These are phyloP conservation scores for Calonectria naviculata DNA, from an alignment of 2,329 filamentous ascomycete genomes.

Conservation along the genomic window DNA sequence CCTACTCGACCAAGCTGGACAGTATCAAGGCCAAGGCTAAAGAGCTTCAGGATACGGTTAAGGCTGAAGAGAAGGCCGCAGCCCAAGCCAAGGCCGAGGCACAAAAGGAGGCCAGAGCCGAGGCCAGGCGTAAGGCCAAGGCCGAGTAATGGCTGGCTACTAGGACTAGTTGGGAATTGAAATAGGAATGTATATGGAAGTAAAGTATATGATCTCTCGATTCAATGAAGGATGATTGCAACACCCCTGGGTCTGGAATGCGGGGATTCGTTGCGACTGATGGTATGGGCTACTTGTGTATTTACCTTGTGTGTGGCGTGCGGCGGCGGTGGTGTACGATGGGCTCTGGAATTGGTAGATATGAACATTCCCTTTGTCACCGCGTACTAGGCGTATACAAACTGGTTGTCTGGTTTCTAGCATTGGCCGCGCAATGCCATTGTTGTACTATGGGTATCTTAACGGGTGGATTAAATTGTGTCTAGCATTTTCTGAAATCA, in stretches of 20 bases:
- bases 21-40: constrained; percentile 46
- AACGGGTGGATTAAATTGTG: neutral
- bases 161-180: neutral
- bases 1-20: constrained; percentile 32
- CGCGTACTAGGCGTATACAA: constrained; percentile 10
- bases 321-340: constrained; percentile 10
- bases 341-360: constrained; percentile 11
- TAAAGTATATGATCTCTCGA: neutral
- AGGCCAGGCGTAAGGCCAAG: neutral
- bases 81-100: neutral
- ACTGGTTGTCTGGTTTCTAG: constrained; percentile 17
- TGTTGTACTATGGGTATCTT: neutral
- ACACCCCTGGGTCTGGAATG: constrained; percentile 10
- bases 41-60: constrained; percentile 40
- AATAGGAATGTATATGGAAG: neutral
- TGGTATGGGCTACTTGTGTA: neutral
- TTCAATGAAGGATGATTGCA: neutral
- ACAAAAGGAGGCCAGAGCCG: neutral
- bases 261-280: constrained; percentile 1
- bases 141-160: neutral
- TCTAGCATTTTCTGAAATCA: neutral
- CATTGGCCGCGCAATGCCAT: constrained; percentile 2
- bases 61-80: constrained; percentile 29
- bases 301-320: neutral
- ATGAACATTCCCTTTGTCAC: constrained; percentile 20